These are phyloP conservation scores for Salvia splendens DNA, from an alignment of 257 asterid genomes.

Conservation along the genomic window DNA sequence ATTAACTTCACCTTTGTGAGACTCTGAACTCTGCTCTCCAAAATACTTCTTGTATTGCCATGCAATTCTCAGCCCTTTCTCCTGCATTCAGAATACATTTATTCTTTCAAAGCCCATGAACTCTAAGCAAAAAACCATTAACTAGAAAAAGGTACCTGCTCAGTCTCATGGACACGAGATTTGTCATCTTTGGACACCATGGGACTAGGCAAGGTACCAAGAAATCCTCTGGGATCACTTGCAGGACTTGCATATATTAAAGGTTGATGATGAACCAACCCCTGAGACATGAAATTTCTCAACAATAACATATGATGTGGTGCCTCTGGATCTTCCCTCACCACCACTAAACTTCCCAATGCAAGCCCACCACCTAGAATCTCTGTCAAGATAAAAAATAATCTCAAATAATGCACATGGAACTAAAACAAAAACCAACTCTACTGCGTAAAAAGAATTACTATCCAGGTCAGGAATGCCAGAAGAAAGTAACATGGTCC, in stretches of 20 bases:
- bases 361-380: conserved; percentile 93
- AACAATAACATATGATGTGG: conserved; percentile 97
- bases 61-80: conserved; percentile 86
- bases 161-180: conserved; percentile 57
- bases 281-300: conserved; percentile 99
- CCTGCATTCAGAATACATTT: conserved; percentile 47
- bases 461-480: conserved; percentile 95
- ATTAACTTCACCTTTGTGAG: conserved; percentile 57
- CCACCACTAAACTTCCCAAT: conserved; percentile 84
- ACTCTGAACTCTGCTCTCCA: conserved; percentile 65
- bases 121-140: background rate
- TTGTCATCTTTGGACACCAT: conserved; percentile 71
- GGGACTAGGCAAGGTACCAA: conserved; percentile 83
- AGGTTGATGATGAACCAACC: conserved; percentile 80
- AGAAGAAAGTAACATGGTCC: conserved; percentile 77
- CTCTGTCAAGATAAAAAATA: conserved; percentile 41
- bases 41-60: conserved; percentile 97
- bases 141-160: conserved; percentile 56
- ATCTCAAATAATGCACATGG: background rate
- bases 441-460: conserved; percentile 34
- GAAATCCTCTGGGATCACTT: conserved; percentile 85
- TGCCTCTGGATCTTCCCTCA: conserved; percentile 94
- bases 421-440: background rate
- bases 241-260: conserved; percentile 90
- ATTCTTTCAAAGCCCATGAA: conserved; percentile 25